phyloP scores from a whole-genome alignment of 2,329 filamentous ascomycete species.

The Fusarium ambrosium region DNA sequence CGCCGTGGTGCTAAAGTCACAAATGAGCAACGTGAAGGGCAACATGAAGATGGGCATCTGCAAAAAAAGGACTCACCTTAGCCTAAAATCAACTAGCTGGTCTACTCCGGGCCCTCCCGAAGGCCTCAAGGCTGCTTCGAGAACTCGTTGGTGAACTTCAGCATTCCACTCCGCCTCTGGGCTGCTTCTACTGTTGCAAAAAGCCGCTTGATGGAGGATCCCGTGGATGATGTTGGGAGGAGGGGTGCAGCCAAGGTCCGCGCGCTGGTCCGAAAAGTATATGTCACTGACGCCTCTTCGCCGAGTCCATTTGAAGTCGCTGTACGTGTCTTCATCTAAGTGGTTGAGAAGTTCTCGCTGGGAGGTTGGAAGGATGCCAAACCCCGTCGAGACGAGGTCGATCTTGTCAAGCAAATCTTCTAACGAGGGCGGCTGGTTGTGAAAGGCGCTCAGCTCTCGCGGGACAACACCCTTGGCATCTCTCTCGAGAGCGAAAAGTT shows the following conservation, averaged over 20 bases:
- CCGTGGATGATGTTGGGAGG: background rate
- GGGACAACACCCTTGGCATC: conserved; percentile 1
- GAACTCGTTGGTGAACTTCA: conserved; percentile 23
- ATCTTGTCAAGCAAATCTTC: conserved; percentile 17
- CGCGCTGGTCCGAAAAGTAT: conserved; percentile 11
- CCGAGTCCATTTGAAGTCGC: conserved; percentile 21
- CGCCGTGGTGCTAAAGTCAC: background rate
- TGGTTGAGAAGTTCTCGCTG: background rate
- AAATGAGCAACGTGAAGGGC: background rate
- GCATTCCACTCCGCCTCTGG: conserved; percentile 20
- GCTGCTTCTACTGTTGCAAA: conserved; percentile 7
- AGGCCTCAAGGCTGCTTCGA: conserved; percentile 18
- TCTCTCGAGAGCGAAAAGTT: conserved; percentile 7
- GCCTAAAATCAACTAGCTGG: conserved; percentile 17
- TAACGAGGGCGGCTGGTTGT: conserved; percentile 7
- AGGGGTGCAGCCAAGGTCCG: conserved; percentile 12
- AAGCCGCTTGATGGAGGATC: conserved; percentile 20
- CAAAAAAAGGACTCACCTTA: background rate
- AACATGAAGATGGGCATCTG: background rate
- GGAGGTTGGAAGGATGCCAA: conserved; percentile 8
- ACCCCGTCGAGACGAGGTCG: conserved; percentile 5
- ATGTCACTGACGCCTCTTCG: conserved; percentile 3
- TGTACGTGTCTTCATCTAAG: conserved; percentile 1
- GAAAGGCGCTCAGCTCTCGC: conserved; percentile 9
- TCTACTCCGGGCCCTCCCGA: background rate